Conservation (phyloP, 1,139 yeast genomes). For the Yamadazyma mexicana region DNA sequence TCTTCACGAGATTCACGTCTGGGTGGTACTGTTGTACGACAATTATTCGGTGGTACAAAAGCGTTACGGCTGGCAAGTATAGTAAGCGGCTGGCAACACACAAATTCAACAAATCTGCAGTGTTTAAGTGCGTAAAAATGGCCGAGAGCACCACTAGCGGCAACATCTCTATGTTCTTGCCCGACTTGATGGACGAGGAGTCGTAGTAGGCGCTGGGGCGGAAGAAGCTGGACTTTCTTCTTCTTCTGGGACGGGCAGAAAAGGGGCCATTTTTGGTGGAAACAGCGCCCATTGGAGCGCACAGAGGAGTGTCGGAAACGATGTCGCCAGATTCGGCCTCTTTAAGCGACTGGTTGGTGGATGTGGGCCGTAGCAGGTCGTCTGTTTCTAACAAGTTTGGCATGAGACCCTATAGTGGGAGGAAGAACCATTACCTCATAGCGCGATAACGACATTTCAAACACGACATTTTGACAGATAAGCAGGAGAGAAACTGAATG, state of each 20-base stretch:
- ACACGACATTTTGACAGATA: too few species aligned
- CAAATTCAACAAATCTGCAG: slow-evolving; percentile 11
- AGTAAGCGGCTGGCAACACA: slow-evolving; percentile 13
- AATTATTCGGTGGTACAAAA: slow-evolving; percentile 12
- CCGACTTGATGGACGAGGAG: slow-evolving; percentile 4
- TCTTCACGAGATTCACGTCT: not conserved
- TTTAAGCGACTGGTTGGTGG: not conserved
- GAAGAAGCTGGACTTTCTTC: slow-evolving; percentile 15
- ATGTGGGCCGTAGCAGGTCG: not conserved
- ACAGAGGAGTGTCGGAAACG: not conserved
- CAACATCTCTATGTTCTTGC: slow-evolving; percentile 11
- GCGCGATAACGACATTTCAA: too few species aligned
- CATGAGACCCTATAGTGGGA: not conserved
- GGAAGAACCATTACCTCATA: too few species aligned
- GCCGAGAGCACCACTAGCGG: slow-evolving; percentile 10
- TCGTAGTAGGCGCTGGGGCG: slow-evolving; percentile 15
- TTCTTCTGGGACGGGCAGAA: slow-evolving; percentile 1
- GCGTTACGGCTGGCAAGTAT: slow-evolving; percentile 16
- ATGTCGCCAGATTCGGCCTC: not conserved
- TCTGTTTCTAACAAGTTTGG: not conserved
- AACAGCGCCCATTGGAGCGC: too few species aligned
- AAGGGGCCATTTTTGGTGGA: not conserved
- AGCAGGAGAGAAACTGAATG: too few species aligned
- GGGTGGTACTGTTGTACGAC: slow-evolving; percentile 6
- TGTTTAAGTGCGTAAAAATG: slow-evolving; percentile 11